Evolutionary conservation across 2,329 filamentous ascomycete genomes (phyloP), one percentile per base, ranked within the genome.

Genomic region (Ceratocystis albifundus): DNA sequence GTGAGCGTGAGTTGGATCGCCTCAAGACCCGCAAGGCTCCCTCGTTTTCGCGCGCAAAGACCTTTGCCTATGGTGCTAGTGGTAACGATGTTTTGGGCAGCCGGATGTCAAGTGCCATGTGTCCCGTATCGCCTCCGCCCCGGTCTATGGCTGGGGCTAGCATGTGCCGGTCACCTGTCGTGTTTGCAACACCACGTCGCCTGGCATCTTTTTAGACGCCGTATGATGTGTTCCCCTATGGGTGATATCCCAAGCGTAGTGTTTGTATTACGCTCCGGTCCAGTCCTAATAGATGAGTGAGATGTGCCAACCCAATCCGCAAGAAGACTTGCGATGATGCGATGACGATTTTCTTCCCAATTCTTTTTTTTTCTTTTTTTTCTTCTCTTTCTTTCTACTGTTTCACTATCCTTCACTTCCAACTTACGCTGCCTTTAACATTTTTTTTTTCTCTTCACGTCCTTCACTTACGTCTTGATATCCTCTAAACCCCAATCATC

Each of bases 1-100:
- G 94, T 75, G 94, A 99, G 79, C 88, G 90, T 71, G 93, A 96
- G 72, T 87, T 99, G 80, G 90, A 91, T 72, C 92, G 91, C 74
- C 85, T 99, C 72, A 93, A 95, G 76, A 88, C 94, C 7, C 85
- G 92, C 72, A 88, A 89, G 71, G 94, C 93, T 73, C 66, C 69
- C 25, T 44, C 63, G 10, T 81, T 99, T 66, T 84, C 85, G 74
- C 85, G 94, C 70, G 91, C 94, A 41, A 89, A 94, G 76, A 99
- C 94, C 1, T 99, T 94, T 79, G 93, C 94, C 32, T 97, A 96
- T 76, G 94, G 93, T 22, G 63, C 69, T n/a, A 62, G 65, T 20
- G 45, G 55, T 5, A 41, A n/a, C n/a, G 50, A 36, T 7, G 62
- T 30, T 28, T 55, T 25, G 46, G 32, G 30, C 20, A 55, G 57